A percentile compares a stretch with the other conserved stretches of the same genome.
Evolutionary conservation across 176 grass and related monocot species (phyloP).

Genomic region (Rhipidocladum racemiflorum): DNA sequence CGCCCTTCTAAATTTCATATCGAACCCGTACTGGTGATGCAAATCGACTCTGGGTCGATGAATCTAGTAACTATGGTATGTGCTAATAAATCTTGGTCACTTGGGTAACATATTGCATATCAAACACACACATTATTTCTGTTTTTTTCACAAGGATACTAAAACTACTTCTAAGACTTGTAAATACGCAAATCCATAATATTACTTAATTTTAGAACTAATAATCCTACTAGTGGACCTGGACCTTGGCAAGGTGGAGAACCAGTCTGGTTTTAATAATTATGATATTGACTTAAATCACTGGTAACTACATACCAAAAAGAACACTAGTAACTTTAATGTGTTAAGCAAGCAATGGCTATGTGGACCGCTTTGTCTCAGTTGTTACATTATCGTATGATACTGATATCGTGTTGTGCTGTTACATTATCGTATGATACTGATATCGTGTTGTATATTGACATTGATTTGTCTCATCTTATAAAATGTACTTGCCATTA

Average conservation of each 20-base stretch:
- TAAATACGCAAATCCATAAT: not conserved
- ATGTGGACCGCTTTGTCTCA: not conserved
- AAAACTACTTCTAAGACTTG: not conserved
- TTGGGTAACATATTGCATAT: not conserved
- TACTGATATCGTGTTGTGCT: not conserved
- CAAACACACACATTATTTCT: not conserved
- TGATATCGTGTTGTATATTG: conserved; percentile 12
- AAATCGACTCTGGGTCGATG: not conserved
- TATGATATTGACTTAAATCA: not conserved
- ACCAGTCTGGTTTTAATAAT: not conserved
- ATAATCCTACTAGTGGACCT: not conserved
- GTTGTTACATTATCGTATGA: not conserved
- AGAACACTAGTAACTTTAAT: not conserved
- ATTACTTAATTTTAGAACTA: not conserved
- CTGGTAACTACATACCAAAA: conserved; percentile 1
- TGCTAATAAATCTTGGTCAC: conserved; percentile 16
- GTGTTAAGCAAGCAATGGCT: not conserved
- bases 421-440: not conserved
- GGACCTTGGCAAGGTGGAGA: not conserved
- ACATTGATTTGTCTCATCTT: not conserved
- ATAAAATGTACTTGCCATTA: not conserved
- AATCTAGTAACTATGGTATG: not conserved
- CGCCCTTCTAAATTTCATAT: not conserved
- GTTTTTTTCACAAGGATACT: not conserved
- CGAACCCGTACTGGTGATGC: not conserved